Conservation (phyloP, 2,329 filamentous ascomycete species). For the Exophiala mesophila region DNA sequence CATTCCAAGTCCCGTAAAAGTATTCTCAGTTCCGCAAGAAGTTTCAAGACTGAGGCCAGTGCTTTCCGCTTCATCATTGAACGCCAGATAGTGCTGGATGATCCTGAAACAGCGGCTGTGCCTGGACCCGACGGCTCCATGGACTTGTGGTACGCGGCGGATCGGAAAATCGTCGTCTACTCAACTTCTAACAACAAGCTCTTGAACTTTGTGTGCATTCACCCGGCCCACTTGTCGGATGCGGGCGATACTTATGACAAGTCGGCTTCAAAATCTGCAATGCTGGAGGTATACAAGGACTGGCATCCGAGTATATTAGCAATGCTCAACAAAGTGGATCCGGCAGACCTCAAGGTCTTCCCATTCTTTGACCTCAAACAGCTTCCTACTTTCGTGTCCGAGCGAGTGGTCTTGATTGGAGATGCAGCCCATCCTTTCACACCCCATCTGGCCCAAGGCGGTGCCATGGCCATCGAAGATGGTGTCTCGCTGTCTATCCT, state of each 20-base stretch:
- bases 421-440: slow-evolving; percentile 64
- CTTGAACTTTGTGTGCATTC: slow-evolving; percentile 19
- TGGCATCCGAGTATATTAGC: slow-evolving; percentile 5
- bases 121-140: slow-evolving; percentile 37
- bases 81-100: slow-evolving; percentile 27
- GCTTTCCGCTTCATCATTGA: slow-evolving; percentile 37
- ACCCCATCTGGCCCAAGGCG: slow-evolving; percentile 59
- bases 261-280: slow-evolving; percentile 2
- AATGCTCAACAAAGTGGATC: slow-evolving; percentile 18
- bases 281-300: slow-evolving; percentile 11
- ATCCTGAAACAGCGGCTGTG: slow-evolving; percentile 38
- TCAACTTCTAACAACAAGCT: slow-evolving; percentile 23
- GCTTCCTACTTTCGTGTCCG: slow-evolving; percentile 24
- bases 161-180: slow-evolving; percentile 27
- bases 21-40: slow-evolving; percentile 16
- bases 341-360: slow-evolving; percentile 51
- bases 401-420: slow-evolving; percentile 54
- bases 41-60: slow-evolving; percentile 9
- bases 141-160: slow-evolving; percentile 38
- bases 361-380: slow-evolving; percentile 54
- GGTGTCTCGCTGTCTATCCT: slow-evolving; percentile 8
- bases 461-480: slow-evolving; percentile 57
- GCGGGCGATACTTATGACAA: slow-evolving; percentile 30
- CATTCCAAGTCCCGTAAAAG: slow-evolving; percentile 31
- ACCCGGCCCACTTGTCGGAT: slow-evolving; percentile 27